A percentile compares a stretch with the other conserved stretches of the same genome.
phyloP scores from a whole-genome alignment of 2,329 filamentous ascomycete genomes.

The Sarocladium kiliense region DNA sequence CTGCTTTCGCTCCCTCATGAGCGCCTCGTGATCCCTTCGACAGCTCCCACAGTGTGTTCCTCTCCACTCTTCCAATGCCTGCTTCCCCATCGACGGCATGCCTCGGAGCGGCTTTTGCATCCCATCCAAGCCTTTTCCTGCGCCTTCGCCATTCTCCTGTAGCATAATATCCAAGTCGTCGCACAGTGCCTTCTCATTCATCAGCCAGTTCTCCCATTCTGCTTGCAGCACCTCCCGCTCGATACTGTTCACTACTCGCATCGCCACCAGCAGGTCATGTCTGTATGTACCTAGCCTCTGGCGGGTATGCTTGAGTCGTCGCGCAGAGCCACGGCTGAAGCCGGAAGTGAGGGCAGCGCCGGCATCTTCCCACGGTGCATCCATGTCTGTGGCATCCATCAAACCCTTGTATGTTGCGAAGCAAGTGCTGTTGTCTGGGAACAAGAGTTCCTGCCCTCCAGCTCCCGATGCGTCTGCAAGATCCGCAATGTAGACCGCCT shows the following conservation, averaged over 20 bases:
- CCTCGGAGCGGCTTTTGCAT: constrained; percentile 27
- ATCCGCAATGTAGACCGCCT: constrained; percentile 77
- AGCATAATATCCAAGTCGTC: constrained; percentile 51
- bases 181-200: constrained; percentile 73
- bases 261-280: constrained; percentile 84
- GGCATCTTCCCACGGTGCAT: constrained; percentile 50
- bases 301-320: constrained; percentile 70
- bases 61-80: constrained; percentile 42
- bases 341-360: constrained; percentile 41
- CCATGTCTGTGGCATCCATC: constrained; percentile 51
- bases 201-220: constrained; percentile 92
- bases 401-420: constrained; percentile 59
- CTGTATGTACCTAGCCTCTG: constrained; percentile 79
- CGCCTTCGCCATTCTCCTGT: constrained; percentile 16
- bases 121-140: constrained; percentile 16
- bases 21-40: constrained; percentile 33
- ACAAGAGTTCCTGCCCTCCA: constrained; percentile 22
- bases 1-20: constrained; percentile 24
- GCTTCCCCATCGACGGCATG: constrained; percentile 24
- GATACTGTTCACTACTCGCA: constrained; percentile 83
- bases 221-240: constrained; percentile 80
- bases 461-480: constrained; percentile 59
- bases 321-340: constrained; percentile 49
- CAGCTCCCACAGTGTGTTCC: constrained; percentile 54
- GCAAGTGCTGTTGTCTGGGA: constrained; percentile 48